Evolutionary conservation across 805 yeast species (phyloP).

Genomic region (Starmerella etchellsii): DNA sequence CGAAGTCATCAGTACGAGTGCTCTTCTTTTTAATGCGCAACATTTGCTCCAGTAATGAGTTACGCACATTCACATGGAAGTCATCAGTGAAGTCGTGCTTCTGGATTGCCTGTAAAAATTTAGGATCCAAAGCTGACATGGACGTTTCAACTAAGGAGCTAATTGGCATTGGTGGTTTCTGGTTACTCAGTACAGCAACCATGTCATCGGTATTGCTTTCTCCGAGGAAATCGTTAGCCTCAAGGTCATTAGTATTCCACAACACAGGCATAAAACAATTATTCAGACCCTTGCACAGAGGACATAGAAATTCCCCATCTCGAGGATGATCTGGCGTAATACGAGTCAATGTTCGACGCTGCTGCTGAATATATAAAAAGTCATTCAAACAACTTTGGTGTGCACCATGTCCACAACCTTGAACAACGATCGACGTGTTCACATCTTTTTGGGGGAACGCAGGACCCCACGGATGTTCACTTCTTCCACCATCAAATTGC

Average conservation of each 20-base stretch:
- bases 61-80: slow-evolving; percentile 10
- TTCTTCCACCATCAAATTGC: not conserved
- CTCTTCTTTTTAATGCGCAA: slow-evolving; percentile 8
- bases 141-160: slow-evolving; percentile 1
- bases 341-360: slow-evolving; percentile 41
- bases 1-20: not conserved
- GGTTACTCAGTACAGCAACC: slow-evolving; percentile 1
- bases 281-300: slow-evolving; percentile 76
- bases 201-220: slow-evolving; percentile 4
- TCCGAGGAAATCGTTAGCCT: slow-evolving; percentile 3
- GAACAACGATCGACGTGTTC: slow-evolving; percentile 31
- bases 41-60: slow-evolving; percentile 15
- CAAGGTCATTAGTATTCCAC: slow-evolving; percentile 37
- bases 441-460: slow-evolving; percentile 39
- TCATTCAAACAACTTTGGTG: slow-evolving; percentile 66
- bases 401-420: slow-evolving; percentile 91
- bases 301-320: slow-evolving; percentile 70
- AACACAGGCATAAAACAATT: slow-evolving; percentile 71
- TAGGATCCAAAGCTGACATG: slow-evolving; percentile 4
- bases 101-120: slow-evolving; percentile 7
- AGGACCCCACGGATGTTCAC: slow-evolving; percentile 38
- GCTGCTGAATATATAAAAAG: slow-evolving; percentile 33
- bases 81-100: slow-evolving; percentile 8
- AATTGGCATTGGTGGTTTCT: not conserved
- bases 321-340: slow-evolving; percentile 50